These are phyloP conservation scores for Dianthus caryophyllus DNA, from an alignment of 148 eudicot species.

Conservation along the genomic window DNA sequence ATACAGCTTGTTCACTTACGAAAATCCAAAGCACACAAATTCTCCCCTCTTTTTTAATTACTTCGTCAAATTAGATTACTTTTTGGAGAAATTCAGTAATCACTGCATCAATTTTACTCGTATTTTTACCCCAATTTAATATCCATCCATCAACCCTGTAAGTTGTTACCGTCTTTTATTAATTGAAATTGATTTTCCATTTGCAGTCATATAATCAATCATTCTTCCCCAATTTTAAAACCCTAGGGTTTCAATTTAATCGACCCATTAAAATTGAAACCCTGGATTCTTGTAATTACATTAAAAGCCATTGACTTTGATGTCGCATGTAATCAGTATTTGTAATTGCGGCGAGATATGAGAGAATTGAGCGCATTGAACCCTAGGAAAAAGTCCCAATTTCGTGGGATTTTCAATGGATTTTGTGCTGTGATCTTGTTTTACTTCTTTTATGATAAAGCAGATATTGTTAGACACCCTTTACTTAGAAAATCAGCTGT, in stretches of 20 bases:
- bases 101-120: background rate
- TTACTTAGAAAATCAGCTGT: slow-evolving; percentile 29
- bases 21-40: slow-evolving; percentile 9
- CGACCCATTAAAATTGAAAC: slow-evolving; percentile 18
- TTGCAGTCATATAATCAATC: background rate
- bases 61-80: background rate
- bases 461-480: slow-evolving; percentile 39
- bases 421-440: slow-evolving; percentile 46
- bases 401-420: slow-evolving; percentile 59
- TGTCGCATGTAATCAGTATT: slow-evolving; percentile 12
- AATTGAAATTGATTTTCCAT: slow-evolving; percentile 10
- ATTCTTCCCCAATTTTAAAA: slow-evolving; percentile 14
- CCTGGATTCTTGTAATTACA: slow-evolving; percentile 16
- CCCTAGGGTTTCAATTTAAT: slow-evolving; percentile 33
- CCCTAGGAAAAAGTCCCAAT: slow-evolving; percentile 27
- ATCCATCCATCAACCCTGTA: background rate
- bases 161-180: background rate
- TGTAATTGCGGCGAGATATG: slow-evolving; percentile 17
- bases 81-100: background rate
- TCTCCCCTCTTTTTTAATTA: background rate
- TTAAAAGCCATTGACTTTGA: background rate
- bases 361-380: slow-evolving; percentile 17
- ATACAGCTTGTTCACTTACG: background rate
- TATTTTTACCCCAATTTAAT: background rate
- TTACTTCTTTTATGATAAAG: slow-evolving; percentile 51